phyloP scores from a whole-genome alignment of 805 yeast species.

The Lachancea sp. region DNA sequence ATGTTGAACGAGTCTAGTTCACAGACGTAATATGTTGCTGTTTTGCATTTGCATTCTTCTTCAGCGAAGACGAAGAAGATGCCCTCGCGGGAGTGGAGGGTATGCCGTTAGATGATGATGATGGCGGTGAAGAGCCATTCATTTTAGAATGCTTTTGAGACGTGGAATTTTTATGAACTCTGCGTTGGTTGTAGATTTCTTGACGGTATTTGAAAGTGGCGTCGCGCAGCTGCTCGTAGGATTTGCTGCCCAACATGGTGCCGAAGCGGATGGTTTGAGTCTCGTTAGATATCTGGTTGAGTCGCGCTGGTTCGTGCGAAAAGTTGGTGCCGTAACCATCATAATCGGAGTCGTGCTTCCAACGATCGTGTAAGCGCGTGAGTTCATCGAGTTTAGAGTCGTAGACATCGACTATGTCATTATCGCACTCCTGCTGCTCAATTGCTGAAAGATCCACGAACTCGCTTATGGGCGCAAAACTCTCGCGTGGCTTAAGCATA shows the following conservation, averaged over 20 bases:
- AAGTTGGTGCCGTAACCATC: slow-evolving; percentile 43
- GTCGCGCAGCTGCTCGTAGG: slow-evolving; percentile 73
- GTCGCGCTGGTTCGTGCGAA: slow-evolving; percentile 70
- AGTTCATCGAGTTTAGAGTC: slow-evolving; percentile 40
- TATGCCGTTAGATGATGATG: slow-evolving; percentile 18
- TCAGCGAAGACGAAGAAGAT: slow-evolving; percentile 7
- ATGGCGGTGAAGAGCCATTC: slow-evolving; percentile 16
- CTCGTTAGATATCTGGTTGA: slow-evolving; percentile 76
- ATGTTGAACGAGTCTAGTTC: slow-evolving; percentile 2
- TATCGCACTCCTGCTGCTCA: slow-evolving; percentile 23
- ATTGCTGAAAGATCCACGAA: slow-evolving; percentile 37
- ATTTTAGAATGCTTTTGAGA: slow-evolving; percentile 4
- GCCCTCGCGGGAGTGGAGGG: slow-evolving; percentile 8
- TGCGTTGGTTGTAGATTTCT: slow-evolving; percentile 39
- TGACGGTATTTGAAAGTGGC: slow-evolving; percentile 62
- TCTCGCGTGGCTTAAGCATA: slow-evolving; percentile 47
- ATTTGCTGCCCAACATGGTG: slow-evolving; percentile 79
- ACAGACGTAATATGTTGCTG: slow-evolving; percentile 8
- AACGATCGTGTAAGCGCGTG: slow-evolving; percentile 51
- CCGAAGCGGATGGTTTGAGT: slow-evolving; percentile 91
- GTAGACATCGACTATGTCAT: slow-evolving; percentile 37
- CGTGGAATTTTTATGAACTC: slow-evolving; percentile 27
- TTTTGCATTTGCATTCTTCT: slow-evolving; percentile 5
- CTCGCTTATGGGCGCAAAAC: slow-evolving; percentile 36
- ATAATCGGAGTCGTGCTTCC: slow-evolving; percentile 61